Conservation (phyloP, 805 yeast species). For the Metschnikowia drakensbergensis region DNA sequence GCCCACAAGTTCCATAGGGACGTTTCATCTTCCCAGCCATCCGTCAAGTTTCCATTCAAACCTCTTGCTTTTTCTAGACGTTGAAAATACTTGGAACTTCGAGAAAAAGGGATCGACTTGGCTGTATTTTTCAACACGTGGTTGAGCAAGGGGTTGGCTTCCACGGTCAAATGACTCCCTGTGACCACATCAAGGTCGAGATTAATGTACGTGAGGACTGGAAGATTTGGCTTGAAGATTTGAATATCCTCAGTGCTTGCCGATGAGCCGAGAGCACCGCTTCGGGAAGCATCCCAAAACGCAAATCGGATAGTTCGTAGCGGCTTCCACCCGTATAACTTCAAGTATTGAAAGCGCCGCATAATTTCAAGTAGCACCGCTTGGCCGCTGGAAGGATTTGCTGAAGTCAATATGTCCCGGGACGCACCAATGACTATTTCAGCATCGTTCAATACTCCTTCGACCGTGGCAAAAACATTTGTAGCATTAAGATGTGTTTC, state of each 20-base stretch:
- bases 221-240: constrained; percentile 20
- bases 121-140: constrained; percentile 28
- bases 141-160: constrained; percentile 34
- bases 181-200: constrained; percentile 38
- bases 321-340: constrained; percentile 40
- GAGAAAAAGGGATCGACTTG: constrained; percentile 31
- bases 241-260: constrained; percentile 20
- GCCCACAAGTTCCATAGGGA: constrained; percentile 36
- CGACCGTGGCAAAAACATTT: constrained; percentile 30
- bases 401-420: constrained; percentile 35
- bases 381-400: constrained; percentile 38
- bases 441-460: constrained; percentile 39
- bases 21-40: constrained; percentile 18
- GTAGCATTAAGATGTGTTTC: constrained; percentile 13
- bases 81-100: constrained; percentile 12
- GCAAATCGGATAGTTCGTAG: constrained; percentile 37
- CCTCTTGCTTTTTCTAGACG: constrained; percentile 3
- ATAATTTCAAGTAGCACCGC: constrained; percentile 38
- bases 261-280: constrained; percentile 33
- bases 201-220: constrained; percentile 35
- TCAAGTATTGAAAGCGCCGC: constrained; percentile 31
- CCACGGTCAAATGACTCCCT: constrained; percentile 35
- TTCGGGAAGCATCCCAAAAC: constrained; percentile 39
- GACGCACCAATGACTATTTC: constrained; percentile 39
- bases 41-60: background rate